Base-by-base conservation (phyloP, 179 eudicot genomes). In the Silene coronaria region DNA sequence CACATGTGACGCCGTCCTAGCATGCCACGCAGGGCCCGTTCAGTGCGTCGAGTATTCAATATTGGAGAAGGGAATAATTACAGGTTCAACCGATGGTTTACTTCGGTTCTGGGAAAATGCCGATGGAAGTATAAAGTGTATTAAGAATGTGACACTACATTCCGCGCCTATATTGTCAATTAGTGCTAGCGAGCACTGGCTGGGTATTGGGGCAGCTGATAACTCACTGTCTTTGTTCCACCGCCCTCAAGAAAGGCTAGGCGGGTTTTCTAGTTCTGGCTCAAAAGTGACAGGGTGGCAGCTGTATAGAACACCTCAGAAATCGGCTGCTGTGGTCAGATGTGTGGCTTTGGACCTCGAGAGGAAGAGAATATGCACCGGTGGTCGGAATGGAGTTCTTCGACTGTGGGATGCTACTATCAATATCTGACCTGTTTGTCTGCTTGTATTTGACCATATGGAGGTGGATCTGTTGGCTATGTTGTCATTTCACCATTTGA, bases 401-500 rank as follows among this genome's bases (percentile, higher is more conserved):
- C 83, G 99, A 78, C 75, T 95, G 61, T 95, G 97, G 99, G 99
- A 95, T 79, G 99, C 96, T 30, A 95, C 99, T 73, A 92, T 92
- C 72, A 92, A 91, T 73, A 92, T 95, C 57, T 95, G 83, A 87
- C 17, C 62, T 55, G 11, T 42, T 42, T 42, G 45, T 36, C 11
- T 36, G 45, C 45, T 36, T 36, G 21, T 53, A 59, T 59, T 24
- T 59, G 63, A 8, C 62, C 28, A 8, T 60, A 23, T 61, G 66
- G 66, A 61, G 14, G 6, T 0, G 30, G 48, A 3, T 42, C 48
- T 42, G 48, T 9, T 13, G 48, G 10, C 14, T 38, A 38, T 38
- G 45, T 9, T 42, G 48, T 42, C 48, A 11, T 42, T 42, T 42
- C 14, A 11, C 14, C 11, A 42, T 42, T 42, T 42, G 48, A 42